phyloP scores from a whole-genome alignment of 2,329 filamentous ascomycete species.

The Fusarium nisikadoi region DNA sequence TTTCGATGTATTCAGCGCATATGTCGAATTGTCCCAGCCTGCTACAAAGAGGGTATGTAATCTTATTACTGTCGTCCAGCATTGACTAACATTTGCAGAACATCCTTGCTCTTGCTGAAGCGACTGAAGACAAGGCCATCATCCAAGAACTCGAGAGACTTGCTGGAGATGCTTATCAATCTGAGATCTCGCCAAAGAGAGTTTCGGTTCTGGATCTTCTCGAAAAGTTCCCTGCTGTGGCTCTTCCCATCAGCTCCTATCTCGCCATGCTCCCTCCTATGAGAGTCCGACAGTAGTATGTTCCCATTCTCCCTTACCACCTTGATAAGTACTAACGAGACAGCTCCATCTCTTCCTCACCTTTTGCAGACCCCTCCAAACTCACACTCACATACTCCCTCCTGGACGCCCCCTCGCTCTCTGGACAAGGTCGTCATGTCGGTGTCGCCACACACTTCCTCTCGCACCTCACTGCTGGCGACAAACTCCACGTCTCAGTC shows the following conservation, averaged over 20 bases:
- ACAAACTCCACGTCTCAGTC: conserved; percentile 62
- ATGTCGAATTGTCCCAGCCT: conserved; percentile 78
- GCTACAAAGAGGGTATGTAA: conserved; percentile 71
- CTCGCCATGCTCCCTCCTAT: conserved; percentile 79
- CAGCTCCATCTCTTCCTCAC: conserved; percentile 78
- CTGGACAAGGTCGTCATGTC: conserved; percentile 60
- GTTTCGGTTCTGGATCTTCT: conserved; percentile 76
- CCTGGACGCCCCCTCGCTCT: conserved; percentile 65
- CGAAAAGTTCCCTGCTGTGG: conserved; percentile 68
- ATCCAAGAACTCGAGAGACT: conserved; percentile 58
- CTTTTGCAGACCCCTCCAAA: conserved; percentile 65
- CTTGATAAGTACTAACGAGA: not conserved
- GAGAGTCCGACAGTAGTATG: conserved; percentile 77
- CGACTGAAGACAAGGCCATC: conserved; percentile 58
- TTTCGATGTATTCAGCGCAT: conserved; percentile 72
- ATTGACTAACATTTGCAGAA: conserved; percentile 44
- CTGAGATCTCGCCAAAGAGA: conserved; percentile 64
- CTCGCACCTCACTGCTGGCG: conserved; percentile 56
- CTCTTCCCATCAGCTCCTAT: conserved; percentile 73
- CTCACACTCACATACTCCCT: conserved; percentile 76
- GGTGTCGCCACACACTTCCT: conserved; percentile 73
- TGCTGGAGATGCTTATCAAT: conserved; percentile 58
- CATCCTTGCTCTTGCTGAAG: conserved; percentile 58
- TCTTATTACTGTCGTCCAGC: not conserved
- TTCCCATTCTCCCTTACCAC: not conserved